Percentiles rank a stretch among this genome's conserved stretches.
Conservation (phyloP, 495 filamentous ascomycete genomes). For the Neurospora sp. region DNA sequence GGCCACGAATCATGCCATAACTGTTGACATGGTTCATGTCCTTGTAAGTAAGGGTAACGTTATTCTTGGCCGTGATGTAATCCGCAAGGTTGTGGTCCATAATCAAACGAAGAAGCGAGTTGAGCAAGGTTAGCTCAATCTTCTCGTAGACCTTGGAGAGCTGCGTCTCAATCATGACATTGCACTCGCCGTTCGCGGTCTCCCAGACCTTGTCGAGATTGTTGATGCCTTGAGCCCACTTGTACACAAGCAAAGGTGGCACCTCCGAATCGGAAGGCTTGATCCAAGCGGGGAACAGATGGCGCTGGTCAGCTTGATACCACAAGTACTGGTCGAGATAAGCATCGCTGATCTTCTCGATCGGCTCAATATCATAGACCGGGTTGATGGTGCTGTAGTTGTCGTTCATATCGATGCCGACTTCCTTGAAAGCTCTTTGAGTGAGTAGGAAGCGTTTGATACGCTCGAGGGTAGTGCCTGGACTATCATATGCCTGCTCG, state of each 20-base stretch:
- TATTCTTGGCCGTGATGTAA: slow-evolving; percentile 99
- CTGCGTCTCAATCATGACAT: slow-evolving; percentile 98
- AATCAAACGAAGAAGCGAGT: slow-evolving; percentile 84
- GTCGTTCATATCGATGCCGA: slow-evolving; percentile 99
- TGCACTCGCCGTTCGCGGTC: slow-evolving; percentile 88
- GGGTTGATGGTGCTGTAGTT: slow-evolving; percentile 99
- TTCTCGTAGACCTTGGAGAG: slow-evolving; percentile 99
- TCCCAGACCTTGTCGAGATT: slow-evolving; percentile 98
- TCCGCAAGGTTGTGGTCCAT: slow-evolving; percentile 99
- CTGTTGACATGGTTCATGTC: slow-evolving; percentile 99
- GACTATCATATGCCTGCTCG: slow-evolving; percentile 97
- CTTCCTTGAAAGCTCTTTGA: slow-evolving; percentile 97
- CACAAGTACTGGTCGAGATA: slow-evolving; percentile 98
- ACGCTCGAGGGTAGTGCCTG: slow-evolving; percentile 86
- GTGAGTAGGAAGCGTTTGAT: slow-evolving; percentile 98
- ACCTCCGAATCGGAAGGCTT: slow-evolving; percentile 99
- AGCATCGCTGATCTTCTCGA: slow-evolving; percentile 99
- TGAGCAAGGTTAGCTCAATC: slow-evolving; percentile 93
- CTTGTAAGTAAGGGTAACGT: slow-evolving; percentile 98
- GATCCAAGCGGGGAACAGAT: slow-evolving; percentile 98
- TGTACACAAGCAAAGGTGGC: slow-evolving; percentile 92
- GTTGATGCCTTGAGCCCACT: slow-evolving; percentile 99
- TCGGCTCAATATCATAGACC: slow-evolving; percentile 97
- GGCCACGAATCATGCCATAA: slow-evolving; percentile 93
- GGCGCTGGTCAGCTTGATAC: slow-evolving; percentile 98